A percentile compares a stretch with the other conserved stretches of the same genome.
Conservation (phyloP, 2,329 filamentous ascomycete genomes). For the Pseudopyrenochaeta lycopersici region DNA sequence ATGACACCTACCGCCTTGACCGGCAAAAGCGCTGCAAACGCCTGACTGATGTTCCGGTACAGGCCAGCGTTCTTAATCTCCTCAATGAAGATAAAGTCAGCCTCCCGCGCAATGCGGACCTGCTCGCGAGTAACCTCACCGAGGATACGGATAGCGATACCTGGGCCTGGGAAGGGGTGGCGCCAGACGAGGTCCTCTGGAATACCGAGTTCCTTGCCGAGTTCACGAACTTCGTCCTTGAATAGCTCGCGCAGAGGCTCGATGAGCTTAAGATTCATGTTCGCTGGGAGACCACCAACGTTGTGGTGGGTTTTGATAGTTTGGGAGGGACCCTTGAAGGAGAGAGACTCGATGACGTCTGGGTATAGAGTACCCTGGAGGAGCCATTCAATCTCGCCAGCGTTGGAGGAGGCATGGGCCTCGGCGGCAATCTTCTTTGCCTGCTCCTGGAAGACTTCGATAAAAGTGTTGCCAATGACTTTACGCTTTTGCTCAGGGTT, state of each 20-base stretch:
- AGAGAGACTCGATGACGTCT: constrained; percentile 75
- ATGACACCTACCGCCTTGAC: constrained; percentile 73
- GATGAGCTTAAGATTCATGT: constrained; percentile 74
- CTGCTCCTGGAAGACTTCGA: constrained; percentile 84
- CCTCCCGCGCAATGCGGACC: constrained; percentile 80
- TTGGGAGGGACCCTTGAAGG: constrained; percentile 74
- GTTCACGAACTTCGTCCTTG: constrained; percentile 80
- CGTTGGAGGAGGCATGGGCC: constrained; percentile 70
- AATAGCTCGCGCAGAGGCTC: constrained; percentile 83
- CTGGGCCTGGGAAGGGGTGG: constrained; percentile 79
- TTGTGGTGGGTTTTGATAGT: constrained; percentile 82
- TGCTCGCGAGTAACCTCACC: constrained; percentile 84
- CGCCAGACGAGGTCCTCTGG: constrained; percentile 79
- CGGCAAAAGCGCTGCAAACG: constrained; percentile 73
- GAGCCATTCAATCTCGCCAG: constrained; percentile 85
- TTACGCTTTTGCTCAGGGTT: constrained; percentile 89
- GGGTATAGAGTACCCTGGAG: constrained; percentile 87
- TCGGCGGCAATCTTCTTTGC: constrained; percentile 77
- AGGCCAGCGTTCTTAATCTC: constrained; percentile 77
- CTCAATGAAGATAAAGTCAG: constrained; percentile 80
- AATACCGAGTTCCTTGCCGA: constrained; percentile 76
- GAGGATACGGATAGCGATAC: constrained; percentile 80
- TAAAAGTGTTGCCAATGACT: constrained; percentile 84
- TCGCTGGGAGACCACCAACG: constrained; percentile 72
- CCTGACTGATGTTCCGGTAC: constrained; percentile 76